Conservation (phyloP, 192 early-diverging fungal genomes). For the Mortierella claussenii region DNA sequence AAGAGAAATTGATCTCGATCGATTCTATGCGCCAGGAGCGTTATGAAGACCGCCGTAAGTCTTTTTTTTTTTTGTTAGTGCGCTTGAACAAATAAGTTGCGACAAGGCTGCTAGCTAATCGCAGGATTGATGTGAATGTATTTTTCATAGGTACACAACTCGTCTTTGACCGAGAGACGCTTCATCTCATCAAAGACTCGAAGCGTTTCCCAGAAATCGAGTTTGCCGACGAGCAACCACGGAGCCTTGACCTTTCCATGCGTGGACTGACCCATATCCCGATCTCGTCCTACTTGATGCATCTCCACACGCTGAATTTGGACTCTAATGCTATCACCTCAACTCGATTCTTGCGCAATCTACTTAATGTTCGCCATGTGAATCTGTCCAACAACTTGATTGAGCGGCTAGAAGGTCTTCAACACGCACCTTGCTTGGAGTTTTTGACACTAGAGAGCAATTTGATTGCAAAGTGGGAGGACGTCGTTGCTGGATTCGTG, state of each 20-base stretch:
- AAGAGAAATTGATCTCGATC: constrained; percentile 61
- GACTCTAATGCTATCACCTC: constrained; percentile 48
- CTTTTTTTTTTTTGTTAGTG: too few relatives aligned
- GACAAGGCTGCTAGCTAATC: too few relatives aligned
- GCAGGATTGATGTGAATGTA: too few relatives aligned
- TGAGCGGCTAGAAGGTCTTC: constrained; percentile 39
- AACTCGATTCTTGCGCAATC: constrained; percentile 42
- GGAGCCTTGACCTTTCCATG: constrained; percentile 33
- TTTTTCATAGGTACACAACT: constrained; percentile 43
- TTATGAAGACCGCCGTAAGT: constrained; percentile 70
- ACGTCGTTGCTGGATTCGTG: constrained; percentile 47
- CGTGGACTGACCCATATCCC: constrained; percentile 51
- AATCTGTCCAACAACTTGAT: constrained; percentile 49
- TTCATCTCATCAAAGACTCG: constrained; percentile 29
- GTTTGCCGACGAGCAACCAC: constrained; percentile 13
- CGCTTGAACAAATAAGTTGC: too few relatives aligned
- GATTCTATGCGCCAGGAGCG: constrained; percentile 63
- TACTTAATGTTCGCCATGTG: constrained; percentile 30
- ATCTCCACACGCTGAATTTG: constrained; percentile 36
- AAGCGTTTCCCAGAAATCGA: constrained; percentile 38
- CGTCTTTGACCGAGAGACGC: constrained; percentile 50
- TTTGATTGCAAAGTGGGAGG: constrained; percentile 47
- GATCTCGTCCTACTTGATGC: constrained; percentile 41
- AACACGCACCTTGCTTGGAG: constrained; percentile 41
- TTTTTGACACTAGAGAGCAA: constrained; percentile 35